These are phyloP conservation scores for Raffaelea albimanens DNA, from an alignment of 2,329 filamentous ascomycete genomes.

Conservation along the genomic window DNA sequence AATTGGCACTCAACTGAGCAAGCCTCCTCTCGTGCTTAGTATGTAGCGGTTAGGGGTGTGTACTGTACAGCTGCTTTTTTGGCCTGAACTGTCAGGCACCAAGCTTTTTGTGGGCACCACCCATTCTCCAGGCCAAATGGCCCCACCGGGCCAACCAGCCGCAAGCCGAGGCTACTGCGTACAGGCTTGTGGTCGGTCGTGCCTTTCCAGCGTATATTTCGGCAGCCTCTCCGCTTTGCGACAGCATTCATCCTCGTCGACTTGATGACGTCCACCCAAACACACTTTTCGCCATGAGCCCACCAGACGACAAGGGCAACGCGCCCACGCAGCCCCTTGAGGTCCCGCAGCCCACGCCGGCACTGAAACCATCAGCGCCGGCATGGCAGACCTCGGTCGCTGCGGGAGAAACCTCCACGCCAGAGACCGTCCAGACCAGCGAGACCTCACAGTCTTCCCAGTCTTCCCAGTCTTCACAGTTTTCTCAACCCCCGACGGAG, in stretches of 20 bases:
- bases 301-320: conserved; percentile 5
- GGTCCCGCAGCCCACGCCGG: neutral
- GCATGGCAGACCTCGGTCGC: no score
- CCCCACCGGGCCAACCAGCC: conserved; percentile 1
- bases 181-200: no score
- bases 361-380: no score
- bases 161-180: conserved; percentile 9
- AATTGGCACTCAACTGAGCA: no score
- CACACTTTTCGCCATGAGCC: no score
- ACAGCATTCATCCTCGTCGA: neutral
- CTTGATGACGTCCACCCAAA: no score
- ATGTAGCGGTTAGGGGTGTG: neutral
- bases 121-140: neutral
- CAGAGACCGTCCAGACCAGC: no score
- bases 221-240: neutral
- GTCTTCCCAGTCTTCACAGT: no score
- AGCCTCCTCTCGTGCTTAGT: no score
- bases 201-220: neutral
- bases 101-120: neutral
- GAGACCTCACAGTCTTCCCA: no score
- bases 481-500: no score
- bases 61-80: neutral
- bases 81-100: conserved; percentile 3
- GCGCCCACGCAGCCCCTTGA: neutral
- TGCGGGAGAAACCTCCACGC: no score